A percentile compares a stretch with the other conserved stretches of the same genome.
Evolutionary conservation across 225 moss, liverwort and hornwort species (phyloP).

Genomic region (Thuidium tamariscinum): DNA sequence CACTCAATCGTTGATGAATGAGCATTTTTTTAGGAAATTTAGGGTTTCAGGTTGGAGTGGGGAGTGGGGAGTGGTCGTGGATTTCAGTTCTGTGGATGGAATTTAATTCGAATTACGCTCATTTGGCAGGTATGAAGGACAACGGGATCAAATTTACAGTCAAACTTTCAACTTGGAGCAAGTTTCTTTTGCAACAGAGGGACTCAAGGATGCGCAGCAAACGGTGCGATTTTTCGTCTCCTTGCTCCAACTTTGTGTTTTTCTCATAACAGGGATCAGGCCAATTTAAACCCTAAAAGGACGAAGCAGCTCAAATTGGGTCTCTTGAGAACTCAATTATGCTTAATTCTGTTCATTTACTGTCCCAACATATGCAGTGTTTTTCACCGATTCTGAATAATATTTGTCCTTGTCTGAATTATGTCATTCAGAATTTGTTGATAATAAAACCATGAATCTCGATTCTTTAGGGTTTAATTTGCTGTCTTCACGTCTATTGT

Average conservation of each 20-base stretch:
- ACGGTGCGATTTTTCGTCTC: constrained; percentile 33
- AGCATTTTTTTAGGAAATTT: background rate
- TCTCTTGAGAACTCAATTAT: background rate
- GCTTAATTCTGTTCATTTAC: background rate
- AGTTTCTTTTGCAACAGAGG: constrained; percentile 91
- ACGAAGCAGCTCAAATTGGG: too few species aligned
- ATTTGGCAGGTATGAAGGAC: constrained; percentile 73
- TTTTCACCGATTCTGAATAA: background rate
- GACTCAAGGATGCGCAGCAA: constrained; percentile 85
- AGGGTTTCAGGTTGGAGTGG: constrained; percentile 14
- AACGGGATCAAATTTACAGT: constrained; percentile 88
- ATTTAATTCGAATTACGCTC: background rate
- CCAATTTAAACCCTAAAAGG: background rate
- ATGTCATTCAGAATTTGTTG: background rate
- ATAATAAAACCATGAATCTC: background rate
- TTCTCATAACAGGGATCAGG: background rate
- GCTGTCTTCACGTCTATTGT: background rate
- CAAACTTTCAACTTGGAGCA: constrained; percentile 97
- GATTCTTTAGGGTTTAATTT: background rate
- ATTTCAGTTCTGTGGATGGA: background rate
- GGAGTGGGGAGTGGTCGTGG: background rate
- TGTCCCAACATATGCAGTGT: background rate
- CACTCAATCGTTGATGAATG: background rate
- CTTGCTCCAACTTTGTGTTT: background rate
- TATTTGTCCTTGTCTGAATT: background rate